These are phyloP conservation scores for Linum trigynum DNA, from an alignment of 345 rosid genomes.

Conservation along the genomic window DNA sequence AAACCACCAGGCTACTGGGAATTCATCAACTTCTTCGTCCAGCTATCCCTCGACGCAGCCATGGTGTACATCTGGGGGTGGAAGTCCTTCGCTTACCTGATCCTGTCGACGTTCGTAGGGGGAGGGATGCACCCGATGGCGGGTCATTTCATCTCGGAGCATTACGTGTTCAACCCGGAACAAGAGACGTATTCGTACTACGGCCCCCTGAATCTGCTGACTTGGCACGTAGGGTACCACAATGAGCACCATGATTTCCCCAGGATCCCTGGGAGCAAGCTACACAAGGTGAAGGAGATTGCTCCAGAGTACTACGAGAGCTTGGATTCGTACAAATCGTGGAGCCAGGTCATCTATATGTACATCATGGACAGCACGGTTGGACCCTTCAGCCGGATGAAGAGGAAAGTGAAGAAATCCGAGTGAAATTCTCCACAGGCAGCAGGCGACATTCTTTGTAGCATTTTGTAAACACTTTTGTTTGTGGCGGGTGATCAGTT, in stretches of 20 bases:
- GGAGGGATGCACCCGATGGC: slow-evolving; percentile 94
- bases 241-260: slow-evolving; percentile 95
- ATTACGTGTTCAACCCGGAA: slow-evolving; percentile 63
- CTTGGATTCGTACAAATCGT: slow-evolving; percentile 52
- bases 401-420: slow-evolving; percentile 62
- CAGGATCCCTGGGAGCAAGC: slow-evolving; percentile 71
- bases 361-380: slow-evolving; percentile 57
- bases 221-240: slow-evolving; percentile 85
- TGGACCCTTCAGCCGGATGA: slow-evolving; percentile 79
- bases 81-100: slow-evolving; percentile 59
- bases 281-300: slow-evolving; percentile 72
- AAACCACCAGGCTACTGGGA: slow-evolving; percentile 88
- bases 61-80: slow-evolving; percentile 58
- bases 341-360: slow-evolving; percentile 90
- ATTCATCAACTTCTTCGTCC: slow-evolving; percentile 45
- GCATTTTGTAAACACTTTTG: too few relatives aligned
- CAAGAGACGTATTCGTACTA: slow-evolving; percentile 90
- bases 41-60: slow-evolving; percentile 42
- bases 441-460: too few relatives aligned
- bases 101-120: slow-evolving; percentile 83
- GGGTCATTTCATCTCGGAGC: slow-evolving; percentile 86
- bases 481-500: too few relatives aligned
- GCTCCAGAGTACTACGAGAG: slow-evolving; percentile 69
- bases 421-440: slow-evolving; percentile 24
- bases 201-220: slow-evolving; percentile 66